A percentile compares a stretch with the other conserved stretches of the same genome.
These are phyloP conservation scores for Candida methanosorbosa DNA, from an alignment of 805 yeast genomes.

Conservation along the genomic window DNA sequence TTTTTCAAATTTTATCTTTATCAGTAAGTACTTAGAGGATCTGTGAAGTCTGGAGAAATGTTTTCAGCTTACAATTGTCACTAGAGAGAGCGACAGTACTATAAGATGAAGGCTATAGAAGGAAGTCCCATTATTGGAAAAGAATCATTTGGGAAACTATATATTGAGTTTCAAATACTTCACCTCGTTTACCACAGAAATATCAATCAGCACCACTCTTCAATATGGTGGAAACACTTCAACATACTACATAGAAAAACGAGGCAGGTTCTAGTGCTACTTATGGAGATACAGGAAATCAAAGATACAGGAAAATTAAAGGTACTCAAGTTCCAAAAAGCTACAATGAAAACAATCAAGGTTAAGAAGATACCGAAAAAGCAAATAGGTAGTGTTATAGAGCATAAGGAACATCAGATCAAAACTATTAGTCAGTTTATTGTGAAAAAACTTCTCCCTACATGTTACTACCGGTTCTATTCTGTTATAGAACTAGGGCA, in stretches of 20 bases:
- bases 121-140: not conserved
- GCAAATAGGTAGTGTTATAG: slow-evolving; percentile 2
- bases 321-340: slow-evolving; percentile 5
- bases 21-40: too few relatives aligned
- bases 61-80: too few relatives aligned
- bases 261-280: slow-evolving; percentile 28
- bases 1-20: too few relatives aligned
- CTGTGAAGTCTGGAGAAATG: too few relatives aligned
- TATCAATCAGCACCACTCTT: slow-evolving; percentile 64
- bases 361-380: slow-evolving; percentile 5
- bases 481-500: slow-evolving; percentile 69
- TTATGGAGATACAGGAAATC: slow-evolving; percentile 17
- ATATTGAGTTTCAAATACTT: slow-evolving; percentile 47
- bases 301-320: slow-evolving; percentile 4
- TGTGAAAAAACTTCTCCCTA: slow-evolving; percentile 28
- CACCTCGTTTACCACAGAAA: slow-evolving; percentile 64
- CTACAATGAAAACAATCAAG: slow-evolving; percentile 3
- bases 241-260: slow-evolving; percentile 52
- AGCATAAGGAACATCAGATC: slow-evolving; percentile 4
- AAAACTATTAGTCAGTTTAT: slow-evolving; percentile 18
- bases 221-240: slow-evolving; percentile 72
- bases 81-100: too few relatives aligned
- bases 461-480: slow-evolving; percentile 54
- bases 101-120: too few relatives aligned
- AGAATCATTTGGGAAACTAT: slow-evolving; percentile 6